Percentiles rank a stretch among this genome's conserved stretches.
These are phyloP conservation scores for Suillus plorans DNA, from an alignment of 768 basidiomycete species.

Conservation along the genomic window DNA sequence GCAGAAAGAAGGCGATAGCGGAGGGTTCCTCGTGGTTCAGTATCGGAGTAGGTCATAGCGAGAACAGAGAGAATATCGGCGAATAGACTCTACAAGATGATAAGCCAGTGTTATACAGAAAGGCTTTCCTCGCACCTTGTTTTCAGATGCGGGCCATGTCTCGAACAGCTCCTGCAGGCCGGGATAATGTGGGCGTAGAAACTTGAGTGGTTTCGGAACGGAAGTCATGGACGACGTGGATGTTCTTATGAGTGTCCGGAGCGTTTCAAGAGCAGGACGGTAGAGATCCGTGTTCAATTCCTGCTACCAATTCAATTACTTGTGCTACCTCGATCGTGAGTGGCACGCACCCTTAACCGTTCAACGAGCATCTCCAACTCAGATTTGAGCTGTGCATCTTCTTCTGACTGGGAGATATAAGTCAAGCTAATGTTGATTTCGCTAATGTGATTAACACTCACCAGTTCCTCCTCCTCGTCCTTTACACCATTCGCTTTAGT, in stretches of 20 bases:
- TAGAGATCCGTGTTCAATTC: slow-evolving; percentile 87
- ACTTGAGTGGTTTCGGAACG: slow-evolving; percentile 98
- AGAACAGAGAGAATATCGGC: slow-evolving; percentile 97
- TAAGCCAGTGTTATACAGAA: not conserved
- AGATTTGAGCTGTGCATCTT: slow-evolving; percentile 88
- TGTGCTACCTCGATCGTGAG: slow-evolving; percentile 6
- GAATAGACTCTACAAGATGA: slow-evolving; percentile 70
- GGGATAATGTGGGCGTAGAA: slow-evolving; percentile 92
- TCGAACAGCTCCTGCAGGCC: slow-evolving; percentile 83
- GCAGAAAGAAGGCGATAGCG: slow-evolving; percentile 85
- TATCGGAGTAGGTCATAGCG: slow-evolving; percentile 99
- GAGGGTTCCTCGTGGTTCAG: slow-evolving; percentile 93
- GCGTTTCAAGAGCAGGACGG: slow-evolving; percentile 87
- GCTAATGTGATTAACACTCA: slow-evolving; percentile 40
- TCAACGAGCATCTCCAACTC: slow-evolving; percentile 98
- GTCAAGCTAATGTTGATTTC: slow-evolving; percentile 11
- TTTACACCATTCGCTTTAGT: slow-evolving; percentile 56
- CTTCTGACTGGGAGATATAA: slow-evolving; percentile 69
- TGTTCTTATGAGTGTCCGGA: slow-evolving; percentile 91
- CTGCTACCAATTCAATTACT: slow-evolving; percentile 41
- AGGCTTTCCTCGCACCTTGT: slow-evolving; percentile 53
- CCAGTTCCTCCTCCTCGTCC: slow-evolving; percentile 71
- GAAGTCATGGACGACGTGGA: slow-evolving; percentile 99
- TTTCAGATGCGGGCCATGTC: slow-evolving; percentile 72
- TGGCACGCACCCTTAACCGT: slow-evolving; percentile 71